These are phyloP conservation scores for Globisporangium ultimum DNA, from an alignment of 352 stramenopile species.

Conservation along the genomic window DNA sequence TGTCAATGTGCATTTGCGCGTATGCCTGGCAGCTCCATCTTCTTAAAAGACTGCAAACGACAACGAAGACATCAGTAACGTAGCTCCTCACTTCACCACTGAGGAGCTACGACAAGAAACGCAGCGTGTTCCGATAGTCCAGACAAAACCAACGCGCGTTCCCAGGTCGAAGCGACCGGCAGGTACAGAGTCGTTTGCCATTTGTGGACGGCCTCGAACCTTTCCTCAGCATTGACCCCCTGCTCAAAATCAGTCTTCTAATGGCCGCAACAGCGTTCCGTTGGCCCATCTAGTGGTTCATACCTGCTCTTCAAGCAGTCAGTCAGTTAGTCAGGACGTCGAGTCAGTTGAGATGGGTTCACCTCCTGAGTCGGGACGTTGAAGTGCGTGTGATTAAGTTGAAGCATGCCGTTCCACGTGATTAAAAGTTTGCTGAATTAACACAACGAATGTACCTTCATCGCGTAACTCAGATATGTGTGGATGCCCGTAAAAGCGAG, in stretches of 20 bases:
- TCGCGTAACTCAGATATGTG: too few species aligned
- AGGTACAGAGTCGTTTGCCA: too few species aligned
- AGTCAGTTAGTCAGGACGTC: background rate
- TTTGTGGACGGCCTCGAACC: too few species aligned
- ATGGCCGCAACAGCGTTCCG: background rate
- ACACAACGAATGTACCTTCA: too few species aligned
- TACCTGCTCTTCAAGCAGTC: background rate
- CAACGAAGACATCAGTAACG: background rate
- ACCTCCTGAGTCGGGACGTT: background rate
- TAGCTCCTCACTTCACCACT: background rate
- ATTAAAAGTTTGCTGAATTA: too few species aligned
- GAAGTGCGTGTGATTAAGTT: background rate
- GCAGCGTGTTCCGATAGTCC: background rate
- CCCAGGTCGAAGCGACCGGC: too few species aligned
- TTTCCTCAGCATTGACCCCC: too few species aligned
- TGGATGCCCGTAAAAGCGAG: too few species aligned
- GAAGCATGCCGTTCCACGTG: too few species aligned
- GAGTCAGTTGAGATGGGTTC: too few species aligned
- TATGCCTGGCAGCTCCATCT: conserved; percentile 1
- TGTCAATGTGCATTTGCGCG: background rate
- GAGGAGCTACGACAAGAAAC: background rate
- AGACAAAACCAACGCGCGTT: too few species aligned
- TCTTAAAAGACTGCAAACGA: conserved; percentile 1
- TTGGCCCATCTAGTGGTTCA: background rate
- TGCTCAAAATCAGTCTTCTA: too few species aligned